phyloP scores from a whole-genome alignment of 345 rosid genomes.

The Hibiscus syriacus region DNA sequence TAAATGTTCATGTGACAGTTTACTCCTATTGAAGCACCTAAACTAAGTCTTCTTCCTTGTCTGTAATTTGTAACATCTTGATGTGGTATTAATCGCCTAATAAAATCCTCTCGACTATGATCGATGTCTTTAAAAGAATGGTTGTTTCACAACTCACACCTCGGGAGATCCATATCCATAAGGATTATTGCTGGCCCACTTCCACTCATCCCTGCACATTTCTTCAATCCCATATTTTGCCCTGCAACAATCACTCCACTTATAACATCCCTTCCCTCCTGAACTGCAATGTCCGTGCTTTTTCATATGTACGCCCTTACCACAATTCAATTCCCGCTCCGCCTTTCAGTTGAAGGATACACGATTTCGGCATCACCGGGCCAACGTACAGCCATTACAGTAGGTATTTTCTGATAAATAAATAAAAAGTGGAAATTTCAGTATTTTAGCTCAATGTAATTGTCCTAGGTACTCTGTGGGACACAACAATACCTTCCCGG shows the following conservation, averaged over 20 bases:
- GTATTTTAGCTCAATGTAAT: not conserved
- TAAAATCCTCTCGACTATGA: not conserved
- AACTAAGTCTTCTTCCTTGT: not conserved
- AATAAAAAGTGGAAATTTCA: not conserved
- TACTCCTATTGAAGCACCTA: constrained; percentile 3
- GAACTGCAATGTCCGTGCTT: not conserved
- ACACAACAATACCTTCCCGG: constrained; percentile 58
- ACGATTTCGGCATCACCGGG: constrained; percentile 86
- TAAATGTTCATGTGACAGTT: too few species aligned
- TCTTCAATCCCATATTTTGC: constrained; percentile 74
- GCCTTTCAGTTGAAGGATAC: constrained; percentile 82
- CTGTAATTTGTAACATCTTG: not conserved
- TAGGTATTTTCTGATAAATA: constrained; percentile 63
- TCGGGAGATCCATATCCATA: constrained; percentile 67
- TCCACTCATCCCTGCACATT: constrained; percentile 95
- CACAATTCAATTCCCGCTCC: constrained; percentile 69
- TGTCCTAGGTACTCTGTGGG: too few species aligned
- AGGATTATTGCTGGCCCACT: constrained; percentile 93
- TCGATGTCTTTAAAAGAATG: not conserved
- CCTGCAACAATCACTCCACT: constrained; percentile 31
- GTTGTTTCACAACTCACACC: too few species aligned
- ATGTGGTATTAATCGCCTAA: not conserved
- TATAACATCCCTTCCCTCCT: not conserved
- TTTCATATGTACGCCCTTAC: constrained; percentile 33
- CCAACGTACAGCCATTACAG: constrained; percentile 60